Percentiles rank a stretch among this genome's conserved stretches.
Conservation (phyloP, 2,329 filamentous ascomycete genomes). For the Pseudogymnoascus sp. region DNA sequence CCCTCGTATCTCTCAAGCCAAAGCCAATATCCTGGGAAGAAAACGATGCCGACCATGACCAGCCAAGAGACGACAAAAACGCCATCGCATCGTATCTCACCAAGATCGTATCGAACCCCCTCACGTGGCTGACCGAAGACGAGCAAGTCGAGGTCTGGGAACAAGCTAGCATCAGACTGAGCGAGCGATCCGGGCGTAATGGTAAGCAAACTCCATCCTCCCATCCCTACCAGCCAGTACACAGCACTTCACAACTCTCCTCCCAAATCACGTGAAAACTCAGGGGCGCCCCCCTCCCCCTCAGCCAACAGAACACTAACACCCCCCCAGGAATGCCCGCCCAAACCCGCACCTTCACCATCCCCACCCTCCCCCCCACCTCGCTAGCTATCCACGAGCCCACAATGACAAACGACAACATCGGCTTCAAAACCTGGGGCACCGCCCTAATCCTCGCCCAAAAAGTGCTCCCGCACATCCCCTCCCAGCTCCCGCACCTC, state of each 20-base stretch:
- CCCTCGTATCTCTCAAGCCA: slow-evolving; percentile 57
- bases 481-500: slow-evolving; percentile 26
- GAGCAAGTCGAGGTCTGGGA: slow-evolving; percentile 68
- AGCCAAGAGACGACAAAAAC: slow-evolving; percentile 35
- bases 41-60: slow-evolving; percentile 24
- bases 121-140: slow-evolving; percentile 51
- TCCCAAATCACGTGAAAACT: background rate
- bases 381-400: slow-evolving; percentile 75
- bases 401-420: slow-evolving; percentile 73
- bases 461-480: slow-evolving; percentile 31
- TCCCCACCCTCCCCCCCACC: slow-evolving; percentile 43
- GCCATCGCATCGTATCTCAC: slow-evolving; percentile 59
- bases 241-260: too few relatives aligned
- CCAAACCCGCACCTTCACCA: slow-evolving; percentile 50
- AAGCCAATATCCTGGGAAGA: slow-evolving; percentile 61
- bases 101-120: slow-evolving; percentile 55
- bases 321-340: slow-evolving; percentile 49
- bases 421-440: slow-evolving; percentile 94
- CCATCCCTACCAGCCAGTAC: background rate
- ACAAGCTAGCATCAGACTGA: slow-evolving; percentile 67
- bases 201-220: slow-evolving; percentile 32
- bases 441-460: slow-evolving; percentile 79
- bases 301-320: background rate
- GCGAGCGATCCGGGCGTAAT: slow-evolving; percentile 74
- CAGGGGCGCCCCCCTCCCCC: background rate